Conservation (phyloP, 306 rosid genomes). For the Trichosanthes truncata region DNA sequence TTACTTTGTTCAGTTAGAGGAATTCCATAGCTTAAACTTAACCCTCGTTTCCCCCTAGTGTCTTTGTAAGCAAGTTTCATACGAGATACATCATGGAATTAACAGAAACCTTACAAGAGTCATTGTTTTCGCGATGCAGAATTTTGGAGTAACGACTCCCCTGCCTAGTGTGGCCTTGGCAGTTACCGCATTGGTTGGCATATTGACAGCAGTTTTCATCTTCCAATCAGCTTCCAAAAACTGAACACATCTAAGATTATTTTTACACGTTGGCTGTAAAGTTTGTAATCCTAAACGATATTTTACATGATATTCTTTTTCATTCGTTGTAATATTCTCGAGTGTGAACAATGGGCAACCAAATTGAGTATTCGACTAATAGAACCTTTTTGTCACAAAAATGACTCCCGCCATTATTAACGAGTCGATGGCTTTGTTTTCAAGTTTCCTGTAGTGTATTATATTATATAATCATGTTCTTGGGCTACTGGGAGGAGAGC, state of each 20-base stretch:
- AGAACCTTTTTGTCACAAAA: neutral
- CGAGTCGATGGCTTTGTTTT: neutral
- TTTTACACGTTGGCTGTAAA: neutral
- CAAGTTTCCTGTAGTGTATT: neutral
- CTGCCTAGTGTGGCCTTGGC: conserved; percentile 79
- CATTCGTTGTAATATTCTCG: conserved; percentile 20
- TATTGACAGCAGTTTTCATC: conserved; percentile 73
- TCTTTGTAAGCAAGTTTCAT: neutral
- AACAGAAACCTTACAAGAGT: neutral
- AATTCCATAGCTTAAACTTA: neutral
- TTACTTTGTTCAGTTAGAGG: neutral
- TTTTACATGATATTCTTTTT: conserved; percentile 15
- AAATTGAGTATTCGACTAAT: conserved; percentile 13
- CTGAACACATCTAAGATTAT: conserved; percentile 15
- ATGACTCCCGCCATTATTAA: neutral
- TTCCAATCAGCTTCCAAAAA: conserved; percentile 86
- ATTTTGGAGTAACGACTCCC: conserved; percentile 64
- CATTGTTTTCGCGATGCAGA: conserved; percentile 35
- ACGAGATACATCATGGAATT: neutral
- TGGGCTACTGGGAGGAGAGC: neutral
- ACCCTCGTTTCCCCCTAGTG: neutral
- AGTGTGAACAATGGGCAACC: conserved; percentile 18
- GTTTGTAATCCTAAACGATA: conserved; percentile 12
- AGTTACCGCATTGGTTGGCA: conserved; percentile 75
- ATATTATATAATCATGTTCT: neutral